Conservation (phyloP, 2,329 filamentous ascomycete species). For the Pyricularia sp. region DNA sequence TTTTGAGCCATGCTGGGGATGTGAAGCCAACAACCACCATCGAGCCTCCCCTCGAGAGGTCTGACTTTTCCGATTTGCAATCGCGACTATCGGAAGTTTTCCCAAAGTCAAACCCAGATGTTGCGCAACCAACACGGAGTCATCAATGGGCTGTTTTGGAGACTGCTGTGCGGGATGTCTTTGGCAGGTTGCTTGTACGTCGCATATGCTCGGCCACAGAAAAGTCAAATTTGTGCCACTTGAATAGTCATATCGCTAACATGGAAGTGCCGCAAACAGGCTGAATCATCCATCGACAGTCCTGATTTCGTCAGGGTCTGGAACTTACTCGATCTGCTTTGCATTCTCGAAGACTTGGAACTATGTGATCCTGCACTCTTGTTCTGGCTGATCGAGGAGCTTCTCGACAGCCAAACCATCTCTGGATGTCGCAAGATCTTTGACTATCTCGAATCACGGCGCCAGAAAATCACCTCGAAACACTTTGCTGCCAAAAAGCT, state of each 20-base stretch:
- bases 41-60: conserved; percentile 63
- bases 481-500: conserved; percentile 75
- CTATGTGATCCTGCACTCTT: conserved; percentile 66
- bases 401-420: conserved; percentile 92
- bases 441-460: conserved; percentile 84
- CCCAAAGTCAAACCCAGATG: conserved; percentile 10
- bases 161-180: conserved; percentile 67
- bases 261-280: conserved; percentile 30
- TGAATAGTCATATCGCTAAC: neutral
- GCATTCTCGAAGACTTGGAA: conserved; percentile 72
- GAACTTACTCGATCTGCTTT: conserved; percentile 89
- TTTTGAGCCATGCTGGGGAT: conserved; percentile 44
- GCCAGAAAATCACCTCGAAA: conserved; percentile 72
- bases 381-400: conserved; percentile 85
- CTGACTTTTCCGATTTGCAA: conserved; percentile 43
- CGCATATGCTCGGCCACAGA: neutral
- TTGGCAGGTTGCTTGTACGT: conserved; percentile 66
- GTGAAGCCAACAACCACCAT: conserved; percentile 47
- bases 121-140: conserved; percentile 17
- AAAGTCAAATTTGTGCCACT: neutral
- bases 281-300: conserved; percentile 61
- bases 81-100: conserved; percentile 29
- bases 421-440: conserved; percentile 84
- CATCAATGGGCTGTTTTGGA: conserved; percentile 64
- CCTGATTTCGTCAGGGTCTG: conserved; percentile 73